These are phyloP conservation scores for Acanthochlamys bracteata DNA, from an alignment of 106 monocot species.

Conservation along the genomic window DNA sequence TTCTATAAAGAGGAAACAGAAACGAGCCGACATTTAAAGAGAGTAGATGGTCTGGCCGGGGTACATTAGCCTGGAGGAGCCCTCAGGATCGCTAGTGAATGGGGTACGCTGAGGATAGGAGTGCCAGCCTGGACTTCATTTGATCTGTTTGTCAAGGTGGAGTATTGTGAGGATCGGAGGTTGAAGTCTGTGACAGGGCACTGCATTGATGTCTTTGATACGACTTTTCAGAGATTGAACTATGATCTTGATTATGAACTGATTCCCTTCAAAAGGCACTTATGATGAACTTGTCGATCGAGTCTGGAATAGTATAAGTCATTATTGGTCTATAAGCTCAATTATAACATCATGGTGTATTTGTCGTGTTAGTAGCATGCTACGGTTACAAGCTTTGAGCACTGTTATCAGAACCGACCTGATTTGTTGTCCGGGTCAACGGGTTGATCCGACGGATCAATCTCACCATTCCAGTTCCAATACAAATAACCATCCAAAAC, in stretches of 20 bases:
- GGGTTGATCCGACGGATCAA: no score
- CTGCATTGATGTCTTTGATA: slow-evolving; percentile 10
- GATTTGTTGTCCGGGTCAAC: no score
- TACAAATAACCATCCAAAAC: no score
- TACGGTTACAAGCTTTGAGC: no score
- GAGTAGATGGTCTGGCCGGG: not conserved
- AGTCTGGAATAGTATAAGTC: not conserved
- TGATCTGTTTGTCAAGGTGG: slow-evolving; percentile 15
- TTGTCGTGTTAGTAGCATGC: no score
- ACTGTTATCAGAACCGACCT: no score
- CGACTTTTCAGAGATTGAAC: not conserved
- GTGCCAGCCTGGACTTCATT: slow-evolving; percentile 3
- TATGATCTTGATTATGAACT: slow-evolving; percentile 5
- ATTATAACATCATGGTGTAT: no score
- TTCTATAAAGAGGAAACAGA: not conserved
- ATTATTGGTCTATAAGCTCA: no score
- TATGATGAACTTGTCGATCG: slow-evolving; percentile 7
- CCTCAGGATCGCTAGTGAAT: not conserved
- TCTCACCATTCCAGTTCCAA: no score
- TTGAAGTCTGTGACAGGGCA: slow-evolving; percentile 3
- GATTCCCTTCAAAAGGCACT: slow-evolving; percentile 7
- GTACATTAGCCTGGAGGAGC: slow-evolving; percentile 3
- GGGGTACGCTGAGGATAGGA: slow-evolving; percentile 8
- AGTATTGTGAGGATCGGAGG: not conserved
- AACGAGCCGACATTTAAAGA: not conserved